Percentiles rank a stretch among this genome's conserved stretches.
These are phyloP conservation scores for Millerozyma acaciae DNA, from an alignment of 805 yeast genomes.

Conservation along the genomic window DNA sequence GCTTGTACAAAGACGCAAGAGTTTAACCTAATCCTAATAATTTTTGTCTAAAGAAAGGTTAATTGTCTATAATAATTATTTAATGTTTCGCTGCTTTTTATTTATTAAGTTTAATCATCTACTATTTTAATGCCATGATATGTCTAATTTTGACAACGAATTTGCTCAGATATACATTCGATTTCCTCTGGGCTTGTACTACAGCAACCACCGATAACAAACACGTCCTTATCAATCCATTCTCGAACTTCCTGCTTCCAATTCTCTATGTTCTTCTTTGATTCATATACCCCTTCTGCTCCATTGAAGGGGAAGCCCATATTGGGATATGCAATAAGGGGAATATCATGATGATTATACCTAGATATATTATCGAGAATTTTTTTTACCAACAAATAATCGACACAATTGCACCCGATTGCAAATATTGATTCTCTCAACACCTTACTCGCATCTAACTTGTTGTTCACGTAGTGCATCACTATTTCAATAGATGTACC, in stretches of 20 bases:
- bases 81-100: too few relatives aligned
- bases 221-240: constrained; percentile 41
- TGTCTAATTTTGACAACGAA: too few relatives aligned
- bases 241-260: constrained; percentile 38
- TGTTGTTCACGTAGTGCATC: constrained; percentile 13
- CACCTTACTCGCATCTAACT: constrained; percentile 6
- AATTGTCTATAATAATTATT: too few relatives aligned
- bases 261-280: constrained; percentile 11
- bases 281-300: constrained; percentile 27
- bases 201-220: constrained; percentile 72
- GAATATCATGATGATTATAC: constrained; percentile 18
- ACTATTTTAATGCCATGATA: too few relatives aligned
- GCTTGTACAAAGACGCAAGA: constrained; percentile 36
- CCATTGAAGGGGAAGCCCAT: constrained; percentile 67
- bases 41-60: constrained; percentile 14
- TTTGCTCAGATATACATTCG: not conserved
- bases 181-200: constrained; percentile 55
- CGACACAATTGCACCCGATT: constrained; percentile 70
- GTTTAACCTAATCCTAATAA: constrained; percentile 37
- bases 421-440: constrained; percentile 34
- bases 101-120: too few relatives aligned
- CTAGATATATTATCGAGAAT: constrained; percentile 35
- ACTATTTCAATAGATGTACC: constrained; percentile 26
- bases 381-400: constrained; percentile 35
- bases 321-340: constrained; percentile 66